phyloP scores from a whole-genome alignment of 1,139 yeast genomes.

The Debaryomycetaceae sp. region DNA sequence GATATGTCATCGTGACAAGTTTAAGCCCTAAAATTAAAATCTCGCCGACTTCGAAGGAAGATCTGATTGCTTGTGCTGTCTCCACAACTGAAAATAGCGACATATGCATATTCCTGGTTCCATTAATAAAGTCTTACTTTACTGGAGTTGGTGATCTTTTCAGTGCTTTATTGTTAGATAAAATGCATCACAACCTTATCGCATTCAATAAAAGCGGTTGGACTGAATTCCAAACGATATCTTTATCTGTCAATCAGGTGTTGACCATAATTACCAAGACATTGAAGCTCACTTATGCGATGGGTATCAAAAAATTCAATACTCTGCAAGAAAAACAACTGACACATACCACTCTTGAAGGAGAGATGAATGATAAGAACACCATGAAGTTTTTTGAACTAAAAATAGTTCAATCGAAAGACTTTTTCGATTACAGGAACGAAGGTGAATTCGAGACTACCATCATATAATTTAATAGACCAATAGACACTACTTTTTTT shows the following conservation, averaged over 20 bases:
- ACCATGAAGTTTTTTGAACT: conserved; percentile 43
- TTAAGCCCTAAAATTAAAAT: conserved; percentile 11
- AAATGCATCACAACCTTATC: conserved; percentile 33
- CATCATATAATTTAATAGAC: neutral
- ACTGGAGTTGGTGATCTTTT: conserved; percentile 94
- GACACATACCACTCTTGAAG: conserved; percentile 9
- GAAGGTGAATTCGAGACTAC: conserved; percentile 15
- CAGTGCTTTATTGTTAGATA: conserved; percentile 71
- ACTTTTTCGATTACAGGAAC: conserved; percentile 24
- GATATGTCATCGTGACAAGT: conserved; percentile 64
- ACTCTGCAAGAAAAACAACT: conserved; percentile 3
- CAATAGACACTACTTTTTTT: neutral
- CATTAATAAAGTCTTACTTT: conserved; percentile 66
- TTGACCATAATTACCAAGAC: conserved; percentile 48
- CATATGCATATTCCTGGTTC: conserved; percentile 39
- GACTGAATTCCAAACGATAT: conserved; percentile 10
- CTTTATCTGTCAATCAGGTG: conserved; percentile 45
- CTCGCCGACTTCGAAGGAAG: conserved; percentile 6
- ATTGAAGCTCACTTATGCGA: conserved; percentile 35
- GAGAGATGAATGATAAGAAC: conserved; percentile 34
- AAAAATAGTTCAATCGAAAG: conserved; percentile 33
- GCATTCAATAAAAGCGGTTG: conserved; percentile 1
- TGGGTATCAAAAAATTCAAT: conserved; percentile 13
- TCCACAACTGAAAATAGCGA: conserved; percentile 26
- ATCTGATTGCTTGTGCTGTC: conserved; percentile 49